phyloP scores from a whole-genome alignment of 2,329 filamentous ascomycete genomes.

The Zasmidium citrigriseum region DNA sequence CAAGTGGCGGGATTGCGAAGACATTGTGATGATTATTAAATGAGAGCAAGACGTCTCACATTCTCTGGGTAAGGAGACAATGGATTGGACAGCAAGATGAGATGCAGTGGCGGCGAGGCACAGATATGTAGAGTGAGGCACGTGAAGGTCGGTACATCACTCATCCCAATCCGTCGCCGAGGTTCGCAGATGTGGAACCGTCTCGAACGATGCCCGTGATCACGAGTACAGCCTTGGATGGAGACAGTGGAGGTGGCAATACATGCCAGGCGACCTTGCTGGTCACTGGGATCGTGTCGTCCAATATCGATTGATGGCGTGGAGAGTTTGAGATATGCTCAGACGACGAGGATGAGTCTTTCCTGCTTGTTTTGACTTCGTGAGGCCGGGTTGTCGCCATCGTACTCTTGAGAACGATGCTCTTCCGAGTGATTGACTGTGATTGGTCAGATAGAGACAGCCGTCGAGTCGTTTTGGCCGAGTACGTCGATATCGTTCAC shows the following conservation, averaged over 20 bases:
- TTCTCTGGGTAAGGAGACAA: neutral
- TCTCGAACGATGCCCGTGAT: neutral
- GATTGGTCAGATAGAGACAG: neutral
- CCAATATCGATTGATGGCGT: neutral
- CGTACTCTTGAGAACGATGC: neutral
- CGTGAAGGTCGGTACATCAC: neutral
- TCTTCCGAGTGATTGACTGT: neutral
- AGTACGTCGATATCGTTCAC: neutral
- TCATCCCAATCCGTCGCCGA: neutral
- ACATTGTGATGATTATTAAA: conserved; percentile 2
- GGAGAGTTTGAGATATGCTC: neutral
- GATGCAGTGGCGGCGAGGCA: neutral
- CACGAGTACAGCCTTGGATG: neutral
- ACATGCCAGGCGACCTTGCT: neutral
- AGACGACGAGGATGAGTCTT: neutral
- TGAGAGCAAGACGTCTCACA: neutral
- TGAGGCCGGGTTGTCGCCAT: neutral
- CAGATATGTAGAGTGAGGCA: neutral
- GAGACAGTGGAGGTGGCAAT: neutral
- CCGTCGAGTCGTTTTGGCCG: neutral
- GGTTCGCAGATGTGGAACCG: neutral
- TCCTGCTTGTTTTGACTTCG: neutral
- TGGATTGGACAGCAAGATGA: neutral
- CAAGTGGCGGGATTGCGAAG: conserved; percentile 41
- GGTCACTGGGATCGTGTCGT: neutral